These are phyloP conservation scores for Penicillium paradoxum DNA, from an alignment of 495 filamentous ascomycete genomes.

Conservation along the genomic window DNA sequence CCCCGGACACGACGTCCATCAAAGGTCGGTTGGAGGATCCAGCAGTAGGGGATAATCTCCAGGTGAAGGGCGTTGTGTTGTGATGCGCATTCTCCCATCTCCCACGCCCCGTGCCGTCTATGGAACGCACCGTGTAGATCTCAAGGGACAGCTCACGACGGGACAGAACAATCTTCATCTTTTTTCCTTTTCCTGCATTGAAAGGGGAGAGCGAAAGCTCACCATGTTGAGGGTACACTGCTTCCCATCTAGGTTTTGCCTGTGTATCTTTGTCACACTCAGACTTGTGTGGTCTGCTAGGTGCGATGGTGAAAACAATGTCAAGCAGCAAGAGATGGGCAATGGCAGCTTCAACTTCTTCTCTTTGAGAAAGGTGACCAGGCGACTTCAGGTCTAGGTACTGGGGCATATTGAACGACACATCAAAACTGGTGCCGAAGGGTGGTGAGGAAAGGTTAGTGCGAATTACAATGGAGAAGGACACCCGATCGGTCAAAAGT, in stretches of 20 bases:
- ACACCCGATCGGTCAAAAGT: slow-evolving; percentile 31
- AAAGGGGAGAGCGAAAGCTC: slow-evolving; percentile 27
- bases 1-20: slow-evolving; percentile 33
- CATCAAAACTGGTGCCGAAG: slow-evolving; percentile 44
- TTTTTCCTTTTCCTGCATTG: slow-evolving; percentile 23
- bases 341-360: slow-evolving; percentile 36
- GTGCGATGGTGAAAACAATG: slow-evolving; percentile 31
- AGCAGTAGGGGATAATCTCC: slow-evolving; percentile 16
- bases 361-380: slow-evolving; percentile 28
- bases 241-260: slow-evolving; percentile 24
- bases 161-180: slow-evolving; percentile 34
- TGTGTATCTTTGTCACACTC: slow-evolving; percentile 1
- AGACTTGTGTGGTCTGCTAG: slow-evolving; percentile 3
- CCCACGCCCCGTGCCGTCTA: slow-evolving; percentile 17
- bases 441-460: slow-evolving; percentile 41
- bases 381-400: slow-evolving; percentile 35
- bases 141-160: slow-evolving; percentile 30
- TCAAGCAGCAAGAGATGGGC: slow-evolving; percentile 39
- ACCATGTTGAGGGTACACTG: slow-evolving; percentile 39
- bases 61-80: slow-evolving; percentile 16
- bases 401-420: slow-evolving; percentile 36
- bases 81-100: slow-evolving; percentile 7
- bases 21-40: slow-evolving; percentile 9
- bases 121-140: slow-evolving; percentile 18
- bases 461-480: slow-evolving; percentile 41